Evolutionary conservation across 495 filamentous ascomycete species (phyloP), one percentile per base, ranked within the genome.

Genomic region (Cercophora sp.): DNA sequence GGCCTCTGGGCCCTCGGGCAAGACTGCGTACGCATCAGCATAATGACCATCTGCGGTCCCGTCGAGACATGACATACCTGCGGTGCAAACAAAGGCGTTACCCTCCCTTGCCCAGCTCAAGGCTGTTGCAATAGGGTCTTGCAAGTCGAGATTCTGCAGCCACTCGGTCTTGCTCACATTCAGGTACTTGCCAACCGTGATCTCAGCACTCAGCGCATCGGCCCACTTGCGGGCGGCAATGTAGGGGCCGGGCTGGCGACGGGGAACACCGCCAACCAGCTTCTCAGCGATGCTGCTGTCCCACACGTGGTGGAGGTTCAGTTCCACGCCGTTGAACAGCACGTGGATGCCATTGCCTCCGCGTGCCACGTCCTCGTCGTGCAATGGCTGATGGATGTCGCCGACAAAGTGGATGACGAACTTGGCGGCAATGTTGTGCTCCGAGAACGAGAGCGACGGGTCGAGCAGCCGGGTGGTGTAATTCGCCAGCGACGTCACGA

Each of bases 361-460:
- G 20, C 74, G 63, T 0, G 71, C 76, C 1, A 83, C 72, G 42
- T 81, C 70, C 61, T 85, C 83, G 31, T 70, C 77, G 60, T 86
- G 83, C 39, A 86, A 67, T 13, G 83, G 83, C 65, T 86, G 83
- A 54, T 84, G 80, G 51, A 85, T 80, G 54, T 86, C 83, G 39
- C 82, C 82, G 22, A 85, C 60, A 55, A 86, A 85, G 50, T 85
- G 84, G 23, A 85, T 61, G 44, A 87, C 71, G 56, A 82, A 85
- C 62, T 82, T 83, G 44, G 84, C 72, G 0, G 83, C 80, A 52
- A 80, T 70, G 19, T 62, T 59, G 25, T 69, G 68, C 35, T 78
- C 70, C 41, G 48, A 65, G 1, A 55, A 49, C 26, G 55, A 57
- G n/a, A 82, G 58, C 0, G 48, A 41, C 9, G 61, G 35, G 55